Evolutionary conservation across 148 eudicot genomes (phyloP).

Genomic region (Rhododendron kiyosumense): DNA sequence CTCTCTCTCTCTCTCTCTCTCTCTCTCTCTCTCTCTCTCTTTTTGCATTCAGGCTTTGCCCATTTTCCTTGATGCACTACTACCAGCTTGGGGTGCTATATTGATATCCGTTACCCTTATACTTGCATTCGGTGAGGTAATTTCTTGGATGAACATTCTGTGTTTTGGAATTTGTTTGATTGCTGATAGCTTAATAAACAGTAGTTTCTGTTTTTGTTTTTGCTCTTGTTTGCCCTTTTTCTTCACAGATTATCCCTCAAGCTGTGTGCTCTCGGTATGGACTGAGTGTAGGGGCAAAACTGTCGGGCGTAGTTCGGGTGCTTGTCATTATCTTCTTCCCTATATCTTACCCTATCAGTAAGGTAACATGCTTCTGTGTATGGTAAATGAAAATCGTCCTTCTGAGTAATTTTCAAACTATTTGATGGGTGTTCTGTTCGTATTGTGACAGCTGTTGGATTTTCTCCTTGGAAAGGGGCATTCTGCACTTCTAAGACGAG

Average conservation of each 20-base stretch:
- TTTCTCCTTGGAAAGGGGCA: slow-evolving; percentile 68
- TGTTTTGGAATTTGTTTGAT: neutral
- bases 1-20: neutral
- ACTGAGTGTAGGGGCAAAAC: slow-evolving; percentile 68
- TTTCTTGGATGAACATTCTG: neutral
- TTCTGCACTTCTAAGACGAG: slow-evolving; percentile 59
- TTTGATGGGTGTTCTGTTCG: neutral
- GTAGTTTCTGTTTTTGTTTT: neutral
- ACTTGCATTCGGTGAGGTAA: slow-evolving; percentile 86
- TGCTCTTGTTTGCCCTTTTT: neutral
- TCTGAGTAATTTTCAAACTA: neutral
- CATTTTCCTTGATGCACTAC: slow-evolving; percentile 69
- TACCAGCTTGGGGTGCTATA: slow-evolving; percentile 80
- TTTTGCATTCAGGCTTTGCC: slow-evolving; percentile 59
- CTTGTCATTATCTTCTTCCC: slow-evolving; percentile 59
- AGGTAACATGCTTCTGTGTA: slow-evolving; percentile 34
- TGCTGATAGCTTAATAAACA: neutral
- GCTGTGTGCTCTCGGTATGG: slow-evolving; percentile 78
- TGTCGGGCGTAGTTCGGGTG: slow-evolving; percentile 55
- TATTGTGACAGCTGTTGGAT: slow-evolving; percentile 55
- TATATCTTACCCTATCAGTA: slow-evolving; percentile 75
- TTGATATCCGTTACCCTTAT: slow-evolving; percentile 82
- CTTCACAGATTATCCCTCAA: slow-evolving; percentile 75
- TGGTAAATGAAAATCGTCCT: neutral
- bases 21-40: neutral